Evolutionary conservation across 352 stramenopile species (phyloP), one percentile per base, ranked within the genome.

Genomic region (Phytopythium oedochilum): DNA sequence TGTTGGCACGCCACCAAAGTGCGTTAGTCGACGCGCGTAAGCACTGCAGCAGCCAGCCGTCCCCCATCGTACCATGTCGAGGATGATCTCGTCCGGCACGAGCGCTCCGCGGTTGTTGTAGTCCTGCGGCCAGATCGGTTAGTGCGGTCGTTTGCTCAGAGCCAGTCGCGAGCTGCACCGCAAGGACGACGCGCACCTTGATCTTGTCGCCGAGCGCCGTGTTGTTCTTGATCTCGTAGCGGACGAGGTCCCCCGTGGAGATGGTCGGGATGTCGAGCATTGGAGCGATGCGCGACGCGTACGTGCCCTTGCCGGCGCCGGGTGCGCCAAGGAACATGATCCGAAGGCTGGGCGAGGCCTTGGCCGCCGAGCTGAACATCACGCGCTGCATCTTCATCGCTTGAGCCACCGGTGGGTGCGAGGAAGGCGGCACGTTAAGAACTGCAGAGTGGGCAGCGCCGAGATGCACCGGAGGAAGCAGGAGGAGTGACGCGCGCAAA

Each of bases 311-410:
- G 61, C 89, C 89, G 3, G 88, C 86, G 51, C 89, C 89, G 0
- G 89, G 89, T 36, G 89, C 84, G 11, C 89, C 89, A 5, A 97
- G 81, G 60, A 97, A 96, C 84, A 97, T 94, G 70, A 96, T 86
- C 61, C 84, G 87, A 52, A 89, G 70, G 61, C 78, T 63, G 44
- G 61, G 70, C 51, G 58, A 5, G 28, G 31, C 31, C 47, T 53
- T 53, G 47, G 47, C 31, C 29, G 47, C 32, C 47, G 47, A 43
- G 47, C 47, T 43, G 29, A 53, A 40, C 29, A 40, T 20, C 5
- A 31, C 31, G 47, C 47, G 47, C 47, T 53, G 47, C 47, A 53
- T 53, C 6, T 26, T 34, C 11, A 1, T 22, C 22, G 28, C n/a
- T 48, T 6, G 7, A 22, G 17, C 18, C n/a, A n/a, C n/a, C n/a